These are phyloP conservation scores for Vitis riparia DNA, from an alignment of 164 flowering plant genomes.

Conservation along the genomic window DNA sequence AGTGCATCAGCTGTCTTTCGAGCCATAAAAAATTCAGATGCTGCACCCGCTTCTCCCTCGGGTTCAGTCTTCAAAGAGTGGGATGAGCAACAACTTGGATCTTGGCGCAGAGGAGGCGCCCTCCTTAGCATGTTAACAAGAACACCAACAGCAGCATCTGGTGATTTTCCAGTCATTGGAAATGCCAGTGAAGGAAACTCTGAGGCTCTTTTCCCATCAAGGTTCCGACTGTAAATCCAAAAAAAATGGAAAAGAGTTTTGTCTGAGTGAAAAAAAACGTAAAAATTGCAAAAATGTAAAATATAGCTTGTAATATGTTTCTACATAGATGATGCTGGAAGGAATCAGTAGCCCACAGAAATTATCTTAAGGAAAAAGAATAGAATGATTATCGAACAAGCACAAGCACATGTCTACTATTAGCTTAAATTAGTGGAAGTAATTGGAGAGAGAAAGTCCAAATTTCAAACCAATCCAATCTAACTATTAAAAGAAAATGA, in stretches of 20 bases:
- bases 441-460: too few species aligned
- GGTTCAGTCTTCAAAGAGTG: slow-evolving; percentile 42
- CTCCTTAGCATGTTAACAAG: slow-evolving; percentile 84
- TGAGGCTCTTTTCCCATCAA: slow-evolving; percentile 38
- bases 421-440: too few species aligned
- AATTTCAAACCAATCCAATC: too few species aligned
- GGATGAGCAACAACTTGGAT: slow-evolving; percentile 53
- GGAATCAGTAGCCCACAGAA: too few species aligned
- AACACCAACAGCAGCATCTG: slow-evolving; percentile 81
- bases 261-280: neutral
- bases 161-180: slow-evolving; percentile 54
- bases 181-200: slow-evolving; percentile 41
- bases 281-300: neutral
- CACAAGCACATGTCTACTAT: too few species aligned
- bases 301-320: too few species aligned
- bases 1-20: slow-evolving; percentile 80
- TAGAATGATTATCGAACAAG: too few species aligned
- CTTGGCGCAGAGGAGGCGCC: slow-evolving; percentile 87
- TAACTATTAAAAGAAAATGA: too few species aligned
- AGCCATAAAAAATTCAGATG: slow-evolving; percentile 59
- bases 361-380: too few species aligned
- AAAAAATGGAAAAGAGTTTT: neutral
- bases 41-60: slow-evolving; percentile 43
- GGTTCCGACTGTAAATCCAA: slow-evolving; percentile 20
- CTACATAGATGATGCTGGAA: too few species aligned